Base-by-base conservation (phyloP, 306 rosid species). In the Fragaria ananassa region DNA sequence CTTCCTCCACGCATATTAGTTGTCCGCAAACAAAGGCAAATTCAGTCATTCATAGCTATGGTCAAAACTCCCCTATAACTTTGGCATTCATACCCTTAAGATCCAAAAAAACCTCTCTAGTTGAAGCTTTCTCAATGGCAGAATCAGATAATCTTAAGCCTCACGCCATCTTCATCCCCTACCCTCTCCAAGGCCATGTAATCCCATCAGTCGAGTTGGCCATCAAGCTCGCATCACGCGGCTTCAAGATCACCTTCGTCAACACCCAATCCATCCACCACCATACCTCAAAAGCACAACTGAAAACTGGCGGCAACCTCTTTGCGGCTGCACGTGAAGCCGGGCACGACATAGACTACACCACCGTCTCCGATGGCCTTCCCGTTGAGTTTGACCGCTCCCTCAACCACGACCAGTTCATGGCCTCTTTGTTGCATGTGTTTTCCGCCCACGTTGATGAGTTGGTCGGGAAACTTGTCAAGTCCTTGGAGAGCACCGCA, bases 161-260 rank as follows among this genome's bases (percentile, higher is more conserved):
- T 71, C 90, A 90, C 21, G 95, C 88, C 44, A 75, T 90, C 47
- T 81, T 86, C 87, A 41, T 88, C 25, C 29, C 95, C 31, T 86
- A 74, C 83, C 92, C 90, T 15, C 85, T 88, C 12, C 95, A 88
- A 84, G 95, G 95, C 58, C 95, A 88, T n/a, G 71, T 90, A 27
- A 87, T 79, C 83, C 92, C 92, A 0, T 17, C 88, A 19, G 88
- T 86, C 68, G 85, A 87, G 46, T 79, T 88, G 10, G 92, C 92
- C 74, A 76, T 85, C 76, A 78, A 86, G 63, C 92, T 90, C 0
- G 90, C 95, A 8, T 78, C 89, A 0, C 80, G 76, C 4, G 92
- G 92, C 75, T 84, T 88, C 80, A 83, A 79, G 79, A 63, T 88
- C 54, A 86, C 92, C 70, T 90, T 81, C 80, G 51, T 90, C 87